Conservation (phyloP, 2,329 filamentous ascomycete species). For the Aspergillus puulaauensis region DNA sequence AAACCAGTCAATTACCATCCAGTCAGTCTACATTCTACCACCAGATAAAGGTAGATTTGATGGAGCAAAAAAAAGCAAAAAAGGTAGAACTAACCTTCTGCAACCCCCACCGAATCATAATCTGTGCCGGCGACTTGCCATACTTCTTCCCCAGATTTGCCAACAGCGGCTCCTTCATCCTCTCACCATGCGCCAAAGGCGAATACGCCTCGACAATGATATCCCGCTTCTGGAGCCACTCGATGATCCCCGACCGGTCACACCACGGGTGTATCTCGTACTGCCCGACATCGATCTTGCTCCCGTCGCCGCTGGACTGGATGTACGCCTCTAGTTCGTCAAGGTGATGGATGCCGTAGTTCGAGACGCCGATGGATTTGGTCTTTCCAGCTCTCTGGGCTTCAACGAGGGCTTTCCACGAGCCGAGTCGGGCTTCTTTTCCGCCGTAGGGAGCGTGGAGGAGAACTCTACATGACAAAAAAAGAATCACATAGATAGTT, state of each 20-base stretch:
- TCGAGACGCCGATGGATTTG: slow-evolving; percentile 71
- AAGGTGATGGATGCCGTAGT: slow-evolving; percentile 74
- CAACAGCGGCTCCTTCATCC: slow-evolving; percentile 68
- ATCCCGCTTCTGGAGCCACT: slow-evolving; percentile 63
- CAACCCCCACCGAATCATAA: slow-evolving; percentile 75
- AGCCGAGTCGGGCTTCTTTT: slow-evolving; percentile 63
- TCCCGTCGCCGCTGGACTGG: slow-evolving; percentile 55
- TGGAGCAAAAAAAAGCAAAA: background rate
- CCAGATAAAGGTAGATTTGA: background rate
- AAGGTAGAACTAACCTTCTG: slow-evolving; percentile 63
- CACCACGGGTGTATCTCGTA: slow-evolving; percentile 84
- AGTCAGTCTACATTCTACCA: no score
- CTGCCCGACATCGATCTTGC: slow-evolving; percentile 72
- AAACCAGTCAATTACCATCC: background rate
- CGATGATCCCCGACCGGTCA: slow-evolving; percentile 65
- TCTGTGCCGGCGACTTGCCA: slow-evolving; percentile 67
- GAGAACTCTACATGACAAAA: slow-evolving; percentile 48
- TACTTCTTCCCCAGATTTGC: slow-evolving; percentile 65
- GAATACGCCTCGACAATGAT: slow-evolving; percentile 79
- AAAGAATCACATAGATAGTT: background rate
- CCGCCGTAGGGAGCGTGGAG: slow-evolving; percentile 79
- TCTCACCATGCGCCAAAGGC: slow-evolving; percentile 68
- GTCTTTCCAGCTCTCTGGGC: slow-evolving; percentile 71
- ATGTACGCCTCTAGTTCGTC: slow-evolving; percentile 61
- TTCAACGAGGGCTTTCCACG: slow-evolving; percentile 76